Base-by-base conservation (phyloP, 2,329 filamentous ascomycete genomes). In the Chaetothyriales sp. region DNA sequence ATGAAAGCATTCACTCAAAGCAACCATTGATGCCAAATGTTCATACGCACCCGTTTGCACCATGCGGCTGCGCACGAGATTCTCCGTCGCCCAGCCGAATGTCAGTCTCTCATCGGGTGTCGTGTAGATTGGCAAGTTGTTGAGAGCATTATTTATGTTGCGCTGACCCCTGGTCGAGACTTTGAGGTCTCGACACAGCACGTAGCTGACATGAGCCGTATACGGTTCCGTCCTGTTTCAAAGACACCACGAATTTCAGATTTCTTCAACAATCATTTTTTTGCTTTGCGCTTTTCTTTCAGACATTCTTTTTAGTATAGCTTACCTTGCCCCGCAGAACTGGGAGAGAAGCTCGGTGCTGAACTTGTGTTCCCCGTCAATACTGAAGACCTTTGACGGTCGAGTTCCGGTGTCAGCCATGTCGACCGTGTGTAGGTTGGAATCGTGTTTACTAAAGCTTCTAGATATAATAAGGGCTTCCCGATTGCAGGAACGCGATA, bases 41-140 rank as follows among this genome's bases (percentile, higher is more conserved):
- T 60, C 58, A 43, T 60, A 60, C 5, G 54, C 55, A 1, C 54
- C 54, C 40, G 51, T 50, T 43, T 60, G 58, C 10, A 60, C 50
- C 6, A 29, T 50, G 43, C 53, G 48, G 43, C 55, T 54, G 19
- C 55, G 56, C 25, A 60, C 56, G 19, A 57, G 49, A 44, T 57
- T 55, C 7, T 50, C 47, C 10, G 51, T 29, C 15, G 53, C 53
- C 58, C 58, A 60, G 10, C 54, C 58, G n/a, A 60, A 58, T 13
- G 50, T 46, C 33, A 60, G 44, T 13, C 29, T 49, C 37, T 57
- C 49, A 28, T 49, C 56, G 29, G 53, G 53, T 6, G 56, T 53
- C 7, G 47, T 28, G 20, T 58, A 52, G 19, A 60, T 50, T 8
- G 52, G 55, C 15, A 53, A 51, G 22, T 56, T 60, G 48, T 46